phyloP scores from a whole-genome alignment of 2,329 filamentous ascomycete genomes.

The Aspergillus sp. region DNA sequence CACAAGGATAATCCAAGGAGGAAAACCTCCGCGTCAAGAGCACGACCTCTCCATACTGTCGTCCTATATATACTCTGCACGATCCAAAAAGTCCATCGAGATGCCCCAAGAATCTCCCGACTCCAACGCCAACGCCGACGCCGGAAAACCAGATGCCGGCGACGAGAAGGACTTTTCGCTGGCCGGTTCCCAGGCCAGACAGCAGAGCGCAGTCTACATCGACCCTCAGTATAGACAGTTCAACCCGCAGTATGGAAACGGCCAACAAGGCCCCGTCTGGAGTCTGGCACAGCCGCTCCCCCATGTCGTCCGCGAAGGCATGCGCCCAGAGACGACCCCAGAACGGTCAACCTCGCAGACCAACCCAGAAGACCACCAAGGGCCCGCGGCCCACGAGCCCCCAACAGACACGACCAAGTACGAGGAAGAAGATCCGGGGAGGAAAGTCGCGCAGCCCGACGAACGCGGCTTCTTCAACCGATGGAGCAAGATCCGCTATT shows the following conservation, averaged over 20 bases:
- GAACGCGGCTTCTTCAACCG: constrained; percentile 13
- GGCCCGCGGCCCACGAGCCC: background rate
- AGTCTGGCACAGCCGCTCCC: constrained; percentile 52
- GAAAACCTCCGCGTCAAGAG: too few relatives aligned
- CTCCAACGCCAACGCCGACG: background rate
- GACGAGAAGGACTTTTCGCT: background rate
- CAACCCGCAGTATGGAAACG: constrained; percentile 52
- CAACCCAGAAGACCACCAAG: constrained; percentile 7
- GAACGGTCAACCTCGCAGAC: background rate
- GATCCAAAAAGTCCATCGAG: too few relatives aligned
- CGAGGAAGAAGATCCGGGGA: background rate
- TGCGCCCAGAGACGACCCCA: constrained; percentile 29
- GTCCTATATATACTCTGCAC: too few relatives aligned
- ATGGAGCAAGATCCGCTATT: constrained; percentile 26
- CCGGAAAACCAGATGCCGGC: too few relatives aligned
- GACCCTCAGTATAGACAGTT: constrained; percentile 27
- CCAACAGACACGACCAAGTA: background rate
- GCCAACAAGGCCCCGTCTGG: constrained; percentile 49
- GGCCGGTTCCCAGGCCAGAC: background rate
- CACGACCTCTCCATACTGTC: too few relatives aligned
- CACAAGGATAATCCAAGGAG: too few relatives aligned
- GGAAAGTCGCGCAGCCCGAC: background rate
- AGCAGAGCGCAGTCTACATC: constrained; percentile 6
- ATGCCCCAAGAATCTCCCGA: background rate
- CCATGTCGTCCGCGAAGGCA: constrained; percentile 51